Base-by-base conservation (phyloP, 2,329 filamentous ascomycete species). In the Lasiodiplodia sp. region DNA sequence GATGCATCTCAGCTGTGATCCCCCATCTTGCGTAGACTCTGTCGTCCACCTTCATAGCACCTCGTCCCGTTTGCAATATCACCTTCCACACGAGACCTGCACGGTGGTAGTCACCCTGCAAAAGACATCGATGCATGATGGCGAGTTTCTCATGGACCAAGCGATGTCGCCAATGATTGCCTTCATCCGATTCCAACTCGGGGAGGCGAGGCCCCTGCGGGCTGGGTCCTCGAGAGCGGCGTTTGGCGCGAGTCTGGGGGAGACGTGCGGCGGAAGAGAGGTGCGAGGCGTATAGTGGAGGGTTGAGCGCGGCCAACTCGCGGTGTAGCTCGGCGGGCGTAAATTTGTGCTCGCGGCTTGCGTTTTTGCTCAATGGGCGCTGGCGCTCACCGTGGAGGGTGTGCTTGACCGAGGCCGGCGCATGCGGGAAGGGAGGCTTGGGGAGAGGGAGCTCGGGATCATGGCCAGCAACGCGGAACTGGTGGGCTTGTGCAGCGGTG, bases 1-100 rank as follows among this genome's bases (percentile, higher is more conserved):
- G 88, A 68, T 97, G 81, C 23, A 97, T 87, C 80, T 97, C 94
- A 2, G 92, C 93, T 0, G 93, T 94, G 55, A 97, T 86, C 16
- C 90, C 90, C 95, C 94, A 97, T 72, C 91, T 86, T 44, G 88
- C 87, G 74, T 90, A 86, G 23, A 83, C 83, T 49, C 93, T 87
- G 58, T 95, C 78, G 76, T 97, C 93, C 23, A 94, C 83, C 7
- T 82, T 81, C 58, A 79, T 78, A 3, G 88, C 88, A 68, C 80
- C 75, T 28, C 90, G 82, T 62, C 85, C 87, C 57, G 88, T 85
- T 60, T 91, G 87, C 57, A 94, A 77, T 38, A 97, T 84, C 72
- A 97, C 81, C 1, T 88, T 90, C 85, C 93, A 95, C 0, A 92
- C 91, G 69, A 92, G 85, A 62, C 87, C 87, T 0, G 94, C 94